Evolutionary conservation across 2,329 filamentous ascomycete species (phyloP), one percentile per base, ranked within the genome.

Genomic region (Knufia petricola): DNA sequence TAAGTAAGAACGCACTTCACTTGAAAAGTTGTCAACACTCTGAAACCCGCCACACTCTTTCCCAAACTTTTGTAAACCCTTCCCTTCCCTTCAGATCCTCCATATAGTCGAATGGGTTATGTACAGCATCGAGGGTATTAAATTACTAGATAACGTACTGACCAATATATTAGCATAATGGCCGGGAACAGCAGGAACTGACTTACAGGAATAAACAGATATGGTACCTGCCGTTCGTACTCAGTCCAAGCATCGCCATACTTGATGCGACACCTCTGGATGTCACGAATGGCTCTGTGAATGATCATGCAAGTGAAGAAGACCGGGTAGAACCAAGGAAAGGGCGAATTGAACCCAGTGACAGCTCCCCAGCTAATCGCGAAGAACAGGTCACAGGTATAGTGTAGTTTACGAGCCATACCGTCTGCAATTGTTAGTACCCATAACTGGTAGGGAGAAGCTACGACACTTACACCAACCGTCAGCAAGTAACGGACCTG

Each of bases 291-390:
- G 3, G 85, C 83, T 51, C 87, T 82, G 65, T 94, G 87, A 8
- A 80, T 72, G 60, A 92, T 90, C 85, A 90, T 90, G 57, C 69
- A 68, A 15, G 73, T 72, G 64, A 94, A 94, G 72, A 94, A 94
- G 30, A 85, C 66, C 0, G 85, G 84, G 63, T 94, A 90, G 67
- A 94, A 92, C 85, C 87, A 94, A 1, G 87, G 87, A 68, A 90
- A 89, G 0, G 86, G 85, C 61, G 82, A 87, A 30, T 72, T 72
- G 68, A 90, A 89, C 9, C 86, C 86, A 2, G 84, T 87, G 57
- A 90, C 82, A n/a, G 89, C 66, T 20, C 81, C 86, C 86, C 86
- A 92, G 53, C 73, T 77, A 48, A 86, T 63, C 4, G 86, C 83
- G 61, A 90, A 90, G 69, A 78, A 89, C 3, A 84, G 66, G 64